A percentile compares a stretch with the other conserved stretches of the same genome.
These are phyloP conservation scores for Tylopilus rubrobrunneus DNA, from an alignment of 768 basidiomycete species.

Conservation along the genomic window DNA sequence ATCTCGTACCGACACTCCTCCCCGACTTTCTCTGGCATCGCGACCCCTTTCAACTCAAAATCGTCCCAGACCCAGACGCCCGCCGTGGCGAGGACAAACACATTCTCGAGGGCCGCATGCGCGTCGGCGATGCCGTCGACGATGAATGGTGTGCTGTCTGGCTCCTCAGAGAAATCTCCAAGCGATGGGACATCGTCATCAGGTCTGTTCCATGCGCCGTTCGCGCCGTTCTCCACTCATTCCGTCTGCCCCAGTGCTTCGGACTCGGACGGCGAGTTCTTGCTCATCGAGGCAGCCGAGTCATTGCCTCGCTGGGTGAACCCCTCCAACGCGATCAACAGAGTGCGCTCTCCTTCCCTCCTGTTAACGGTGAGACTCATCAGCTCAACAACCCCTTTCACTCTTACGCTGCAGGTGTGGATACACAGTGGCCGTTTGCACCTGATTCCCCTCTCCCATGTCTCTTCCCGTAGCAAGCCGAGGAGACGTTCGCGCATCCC, in stretches of 20 bases:
- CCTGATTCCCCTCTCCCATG: conserved; percentile 75
- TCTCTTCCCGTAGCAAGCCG: conserved; percentile 63
- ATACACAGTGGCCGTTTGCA: conserved; percentile 80
- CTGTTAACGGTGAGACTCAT: conserved; percentile 29
- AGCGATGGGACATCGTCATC: conserved; percentile 75
- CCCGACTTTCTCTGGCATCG: conserved; percentile 77
- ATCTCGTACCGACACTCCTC: conserved; percentile 51
- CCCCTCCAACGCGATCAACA: conserved; percentile 87
- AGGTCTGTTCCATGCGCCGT: conserved; percentile 48
- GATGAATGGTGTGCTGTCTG: conserved; percentile 97
- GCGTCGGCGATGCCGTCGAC: conserved; percentile 95
- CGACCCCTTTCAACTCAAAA: conserved; percentile 76
- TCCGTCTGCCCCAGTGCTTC: conserved; percentile 36
- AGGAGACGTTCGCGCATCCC: conserved; percentile 43
- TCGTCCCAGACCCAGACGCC: conserved; percentile 45
- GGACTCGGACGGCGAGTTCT: conserved; percentile 94
- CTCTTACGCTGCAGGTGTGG: conserved; percentile 72
- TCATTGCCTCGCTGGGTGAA: conserved; percentile 86
- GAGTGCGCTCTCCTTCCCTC: conserved; percentile 56
- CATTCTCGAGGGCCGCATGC: conserved; percentile 76
- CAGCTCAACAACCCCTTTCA: conserved; percentile 27
- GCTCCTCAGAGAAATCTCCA: conserved; percentile 74
- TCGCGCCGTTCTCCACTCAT: conserved; percentile 1
- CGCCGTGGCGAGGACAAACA: conserved; percentile 34
- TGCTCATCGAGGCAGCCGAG: conserved; percentile 95